Evolutionary conservation across 305 asterid genomes (phyloP), one percentile per base, ranked within the genome.

Genomic region (Salvia sclarea): DNA sequence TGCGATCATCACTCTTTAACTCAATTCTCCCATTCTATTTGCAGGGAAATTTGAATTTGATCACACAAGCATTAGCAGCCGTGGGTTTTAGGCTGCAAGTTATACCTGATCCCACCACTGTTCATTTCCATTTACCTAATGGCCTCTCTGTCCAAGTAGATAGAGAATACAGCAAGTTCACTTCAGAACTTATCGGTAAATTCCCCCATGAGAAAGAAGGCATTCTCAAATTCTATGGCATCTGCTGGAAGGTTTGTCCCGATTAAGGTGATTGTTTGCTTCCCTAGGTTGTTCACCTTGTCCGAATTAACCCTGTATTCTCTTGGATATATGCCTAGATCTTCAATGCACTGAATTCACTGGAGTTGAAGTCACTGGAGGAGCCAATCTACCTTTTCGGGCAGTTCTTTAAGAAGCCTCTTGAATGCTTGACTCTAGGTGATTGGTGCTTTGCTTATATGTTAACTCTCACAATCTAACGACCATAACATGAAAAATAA

Each of bases 91-190:
- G 78, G 82, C 63, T 95, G 80, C 82, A 86, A 71, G 96, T 89
- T 66, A 89, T 95, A 85, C 98, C 99, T 41, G 98, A 91, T 69
- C 99, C 99, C n/a, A 91, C 97, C 54, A 95, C 97, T 0, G 97
- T 95, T 64, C 98, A 91, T 81, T 95, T 86, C 73, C 99, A 88
- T 86, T 82, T 95, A 61, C 98, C 99, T 3, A 83, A 85, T 76
- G 82, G 81, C 67, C 89, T 91, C 56, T 91, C 99, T 11, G 90
- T 95, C 66, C 96, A 49, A 67, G 96, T 95, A 70, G 94, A 89
- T 78, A 75, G 96, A 83, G 94, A 95, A 66, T 89, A 89, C 69
- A 70, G 52, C 49, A 88, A 95, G 61, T 95, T 95, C 74, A 43
- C 88, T 74, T 71, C 85, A 13, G 97, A 91, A 77, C 92, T 95